phyloP scores from a whole-genome alignment of 2,329 filamentous ascomycete species.

The Ceratocystis papillata region DNA sequence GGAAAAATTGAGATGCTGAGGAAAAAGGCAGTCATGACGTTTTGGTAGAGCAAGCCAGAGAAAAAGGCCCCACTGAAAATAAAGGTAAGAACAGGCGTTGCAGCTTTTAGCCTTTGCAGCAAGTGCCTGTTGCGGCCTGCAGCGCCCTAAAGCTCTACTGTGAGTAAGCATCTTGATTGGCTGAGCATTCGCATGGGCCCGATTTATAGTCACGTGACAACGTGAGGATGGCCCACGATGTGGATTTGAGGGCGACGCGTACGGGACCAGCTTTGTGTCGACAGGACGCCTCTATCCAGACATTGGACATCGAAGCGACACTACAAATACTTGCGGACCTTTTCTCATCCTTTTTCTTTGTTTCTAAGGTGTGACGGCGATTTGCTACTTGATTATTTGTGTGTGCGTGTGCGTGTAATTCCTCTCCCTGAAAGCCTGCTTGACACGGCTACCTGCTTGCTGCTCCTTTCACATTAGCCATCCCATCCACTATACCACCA shows the following conservation, averaged over 20 bases:
- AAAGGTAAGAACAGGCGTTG: no score
- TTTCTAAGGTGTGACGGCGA: no score
- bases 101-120: neutral
- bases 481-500: conserved; percentile 6
- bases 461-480: no score
- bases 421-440: no score
- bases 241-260: neutral
- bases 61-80: conserved; percentile 9
- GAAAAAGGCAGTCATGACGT: conserved; percentile 15
- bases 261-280: neutral
- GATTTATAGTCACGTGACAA: conserved; percentile 4
- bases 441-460: neutral
- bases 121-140: neutral
- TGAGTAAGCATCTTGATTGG: neutral
- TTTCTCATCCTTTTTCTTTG: no score
- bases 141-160: neutral
- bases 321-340: no score
- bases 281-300: no score
- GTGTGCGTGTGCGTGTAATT: no score
- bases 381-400: no score
- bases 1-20: conserved; percentile 2
- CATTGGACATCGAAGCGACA: no score
- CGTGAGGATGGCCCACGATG: neutral
- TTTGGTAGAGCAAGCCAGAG: neutral
- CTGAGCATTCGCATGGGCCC: neutral